Base-by-base conservation (phyloP, 2,329 filamentous ascomycete genomes). In the Penicillium sp. region DNA sequence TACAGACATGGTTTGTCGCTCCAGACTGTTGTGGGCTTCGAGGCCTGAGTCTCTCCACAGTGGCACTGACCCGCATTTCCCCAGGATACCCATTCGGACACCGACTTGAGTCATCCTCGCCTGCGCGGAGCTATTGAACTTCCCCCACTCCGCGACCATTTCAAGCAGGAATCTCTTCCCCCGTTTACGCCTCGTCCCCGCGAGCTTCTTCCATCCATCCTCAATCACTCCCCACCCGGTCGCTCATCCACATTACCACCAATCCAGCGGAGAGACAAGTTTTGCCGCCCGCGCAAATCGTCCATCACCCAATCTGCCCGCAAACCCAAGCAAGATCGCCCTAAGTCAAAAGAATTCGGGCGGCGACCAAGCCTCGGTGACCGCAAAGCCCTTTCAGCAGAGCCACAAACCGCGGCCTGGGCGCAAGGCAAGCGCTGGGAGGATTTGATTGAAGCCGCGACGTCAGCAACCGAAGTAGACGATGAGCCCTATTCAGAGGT, bases 381-480 rank as follows among this genome's bases (percentile, higher is more conserved):
- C 68, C 85, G 90, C 61, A 96, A 96, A 77, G 90, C 91, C 55
- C 84, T 90, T 65, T 96, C 91, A 17, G 90, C 90, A 42, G 93
- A 97, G 75, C 92, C 93, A 25, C 85, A 88, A 56, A 86, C 85
- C 21, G 88, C 89, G 59, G 89, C 83, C 19, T 85, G 83, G 67
- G 79, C 83, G 49, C 86, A 90, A 76, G 92, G 91, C 64, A 96
- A 94, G 78, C 84, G 93, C 68, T 97, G 93, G 94, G 91, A 96
- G 75, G 93, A 97, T 75, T 82, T 97, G 60, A 96, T 97, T 64
- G 93, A 97, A 75, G 93, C 93, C 52, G 93, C 90, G 54, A 92
- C 93, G 33, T 96, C 91, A 61, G 92, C 93, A 29, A 96, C 91
- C 3, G 93, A 96, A 77, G 93, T 89, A 68, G 84, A 94, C 70